Evolutionary conservation across 225 moss, liverwort and hornwort species (phyloP).

Genomic region (Antitrichia curtipendula): DNA sequence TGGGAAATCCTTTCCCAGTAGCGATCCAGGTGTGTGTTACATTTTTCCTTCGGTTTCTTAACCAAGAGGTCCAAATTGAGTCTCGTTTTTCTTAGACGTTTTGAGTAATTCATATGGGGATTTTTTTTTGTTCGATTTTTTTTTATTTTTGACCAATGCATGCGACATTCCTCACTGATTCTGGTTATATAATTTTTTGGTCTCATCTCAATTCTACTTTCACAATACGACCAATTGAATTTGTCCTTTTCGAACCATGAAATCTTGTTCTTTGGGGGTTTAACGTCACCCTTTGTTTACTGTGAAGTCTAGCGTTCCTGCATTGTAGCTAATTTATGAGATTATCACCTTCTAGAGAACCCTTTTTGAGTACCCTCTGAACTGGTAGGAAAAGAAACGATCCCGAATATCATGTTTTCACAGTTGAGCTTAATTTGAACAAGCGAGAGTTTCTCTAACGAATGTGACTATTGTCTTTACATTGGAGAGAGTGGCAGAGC

Average conservation of each 20-base stretch:
- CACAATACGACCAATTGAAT: not conserved
- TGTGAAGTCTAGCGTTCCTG: not conserved
- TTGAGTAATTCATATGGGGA: not conserved
- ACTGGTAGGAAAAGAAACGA: not conserved
- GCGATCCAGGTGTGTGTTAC: slow-evolving; percentile 6
- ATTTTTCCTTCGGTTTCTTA: not conserved
- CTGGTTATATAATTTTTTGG: not conserved
- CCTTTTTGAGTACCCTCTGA: not conserved
- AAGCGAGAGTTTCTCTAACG: not conserved
- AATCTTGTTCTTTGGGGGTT: not conserved
- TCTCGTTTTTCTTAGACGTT: not conserved
- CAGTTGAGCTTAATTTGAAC: not conserved
- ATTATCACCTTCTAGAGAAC: not conserved
- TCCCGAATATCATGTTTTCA: not conserved
- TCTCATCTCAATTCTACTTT: not conserved
- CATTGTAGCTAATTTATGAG: not conserved
- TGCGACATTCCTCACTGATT: not conserved
- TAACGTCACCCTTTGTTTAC: not conserved
- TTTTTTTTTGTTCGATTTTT: not conserved
- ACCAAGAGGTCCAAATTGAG: not conserved
- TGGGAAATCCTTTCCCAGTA: slow-evolving; percentile 10
- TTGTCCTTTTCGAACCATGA: not conserved
- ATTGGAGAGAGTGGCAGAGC: not conserved
- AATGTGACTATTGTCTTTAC: not conserved
- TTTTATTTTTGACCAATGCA: not conserved